phyloP scores from a whole-genome alignment of 371 early-diverging fungal species.

The Nematocida sp. region DNA sequence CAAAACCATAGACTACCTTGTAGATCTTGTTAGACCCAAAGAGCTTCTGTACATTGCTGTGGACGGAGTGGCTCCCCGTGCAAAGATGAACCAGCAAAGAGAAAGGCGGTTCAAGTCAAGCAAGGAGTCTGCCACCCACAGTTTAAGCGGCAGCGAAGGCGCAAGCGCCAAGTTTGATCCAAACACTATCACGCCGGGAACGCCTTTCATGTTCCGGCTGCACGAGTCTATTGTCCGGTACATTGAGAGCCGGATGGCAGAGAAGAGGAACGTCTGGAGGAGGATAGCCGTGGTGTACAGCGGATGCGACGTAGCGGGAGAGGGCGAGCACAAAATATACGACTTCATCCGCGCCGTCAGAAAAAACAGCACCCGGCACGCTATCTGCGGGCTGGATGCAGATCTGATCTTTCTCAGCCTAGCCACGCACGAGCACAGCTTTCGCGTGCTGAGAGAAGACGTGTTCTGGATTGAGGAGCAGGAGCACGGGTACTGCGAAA shows the following conservation, averaged over 20 bases:
- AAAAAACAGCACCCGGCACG: conserved; percentile 73
- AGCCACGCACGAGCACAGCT: conserved; percentile 90
- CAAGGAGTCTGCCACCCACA: conserved; percentile 67
- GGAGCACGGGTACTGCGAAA: conserved; percentile 69
- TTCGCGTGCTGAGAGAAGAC: conserved; percentile 90
- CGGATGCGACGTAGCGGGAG: conserved; percentile 89
- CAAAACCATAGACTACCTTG: conserved; percentile 76
- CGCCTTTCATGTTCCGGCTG: conserved; percentile 88
- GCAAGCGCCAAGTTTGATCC: conserved; percentile 75
- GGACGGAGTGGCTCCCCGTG: conserved; percentile 98
- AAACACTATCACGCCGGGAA: conserved; percentile 98
- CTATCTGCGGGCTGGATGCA: conserved; percentile 93
- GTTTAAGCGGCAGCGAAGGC: conserved; percentile 60
- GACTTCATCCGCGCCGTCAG: conserved; percentile 82
- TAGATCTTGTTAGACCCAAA: conserved; percentile 78
- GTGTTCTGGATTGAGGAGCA: conserved; percentile 72
- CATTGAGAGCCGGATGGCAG: conserved; percentile 76
- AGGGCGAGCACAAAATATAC: conserved; percentile 99
- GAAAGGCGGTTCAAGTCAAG: conserved; percentile 89
- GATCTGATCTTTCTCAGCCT: conserved; percentile 96
- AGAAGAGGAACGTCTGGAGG: conserved; percentile 75
- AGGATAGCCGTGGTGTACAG: conserved; percentile 75
- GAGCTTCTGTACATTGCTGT: conserved; percentile 87
- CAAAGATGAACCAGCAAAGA: conserved; percentile 98
- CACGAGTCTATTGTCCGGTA: conserved; percentile 77